Conservation (phyloP, 805 yeast genomes). For the Hanseniaspora lachancei region DNA sequence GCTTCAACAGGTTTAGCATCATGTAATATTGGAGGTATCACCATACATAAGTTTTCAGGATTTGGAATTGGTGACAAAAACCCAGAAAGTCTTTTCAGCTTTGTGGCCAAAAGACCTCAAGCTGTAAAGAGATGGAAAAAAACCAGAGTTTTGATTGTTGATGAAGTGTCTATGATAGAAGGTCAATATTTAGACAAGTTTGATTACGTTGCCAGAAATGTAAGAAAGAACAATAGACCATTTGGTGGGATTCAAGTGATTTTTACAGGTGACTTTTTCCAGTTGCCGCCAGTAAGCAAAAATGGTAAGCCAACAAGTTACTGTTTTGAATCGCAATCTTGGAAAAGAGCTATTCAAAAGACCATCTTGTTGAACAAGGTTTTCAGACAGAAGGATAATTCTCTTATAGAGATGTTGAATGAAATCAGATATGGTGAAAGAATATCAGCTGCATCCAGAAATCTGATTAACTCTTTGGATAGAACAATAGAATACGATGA, state of each 20-base stretch:
- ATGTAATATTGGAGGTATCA: conserved; percentile 66
- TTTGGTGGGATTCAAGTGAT: conserved; percentile 74
- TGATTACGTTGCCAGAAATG: conserved; percentile 42
- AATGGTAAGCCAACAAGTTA: conserved; percentile 30
- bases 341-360: conserved; percentile 51
- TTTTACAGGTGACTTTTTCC: conserved; percentile 72
- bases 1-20: conserved; percentile 83
- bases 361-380: conserved; percentile 66
- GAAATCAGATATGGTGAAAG: conserved; percentile 58
- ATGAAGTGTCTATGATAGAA: conserved; percentile 73
- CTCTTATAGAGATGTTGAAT: conserved; percentile 66
- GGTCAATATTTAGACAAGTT: conserved; percentile 53
- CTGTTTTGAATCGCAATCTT: conserved; percentile 62
- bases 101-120: conserved; percentile 40
- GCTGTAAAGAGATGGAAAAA: conserved; percentile 42
- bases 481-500: conserved; percentile 49
- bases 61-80: conserved; percentile 58
- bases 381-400: conserved; percentile 72
- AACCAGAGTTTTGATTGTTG: conserved; percentile 51
- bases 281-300: conserved; percentile 56
- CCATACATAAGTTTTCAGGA: conserved; percentile 66
- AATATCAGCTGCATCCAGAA: conserved; percentile 37
- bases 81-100: conserved; percentile 34
- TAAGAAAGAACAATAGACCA: conserved; percentile 38
- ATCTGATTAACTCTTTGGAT: conserved; percentile 39